Evolutionary conservation across 176 grass and related monocot species (phyloP).

Genomic region (Avena insularis): DNA sequence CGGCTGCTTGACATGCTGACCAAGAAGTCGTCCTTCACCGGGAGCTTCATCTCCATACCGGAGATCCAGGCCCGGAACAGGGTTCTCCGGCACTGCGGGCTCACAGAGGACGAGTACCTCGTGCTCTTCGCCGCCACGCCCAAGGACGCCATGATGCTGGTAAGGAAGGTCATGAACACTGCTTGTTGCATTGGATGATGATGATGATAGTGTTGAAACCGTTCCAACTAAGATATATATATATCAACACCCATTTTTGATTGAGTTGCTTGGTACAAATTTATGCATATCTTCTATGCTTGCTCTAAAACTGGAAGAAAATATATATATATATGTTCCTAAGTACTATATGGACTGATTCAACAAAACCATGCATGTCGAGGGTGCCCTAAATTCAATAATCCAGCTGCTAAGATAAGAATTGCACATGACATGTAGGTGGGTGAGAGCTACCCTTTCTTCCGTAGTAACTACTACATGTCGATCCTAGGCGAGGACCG

Average conservation of each 20-base stretch:
- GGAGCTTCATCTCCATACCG: conserved; percentile 75
- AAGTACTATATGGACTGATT: no score
- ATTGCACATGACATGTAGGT: conserved; percentile 6
- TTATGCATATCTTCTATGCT: no score
- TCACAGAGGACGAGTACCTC: conserved; percentile 71
- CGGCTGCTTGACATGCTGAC: conserved; percentile 68
- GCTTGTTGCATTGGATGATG: no score
- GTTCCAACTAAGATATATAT: no score
- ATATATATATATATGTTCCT: no score
- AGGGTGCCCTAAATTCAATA: no score
- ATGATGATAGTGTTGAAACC: no score
- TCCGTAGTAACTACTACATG: conserved; percentile 80
- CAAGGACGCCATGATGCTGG: conserved; percentile 54
- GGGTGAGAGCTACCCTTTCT: conserved; percentile 74
- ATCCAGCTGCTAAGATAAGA: neutral
- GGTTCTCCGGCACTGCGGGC: conserved; percentile 62
- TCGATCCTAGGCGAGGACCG: conserved; percentile 48
- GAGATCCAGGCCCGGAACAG: conserved; percentile 73
- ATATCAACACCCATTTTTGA: no score
- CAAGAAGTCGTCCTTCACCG: conserved; percentile 64
- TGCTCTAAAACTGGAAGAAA: no score
- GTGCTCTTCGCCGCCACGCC: conserved; percentile 65
- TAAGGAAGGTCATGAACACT: no score
- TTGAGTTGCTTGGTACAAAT: no score
- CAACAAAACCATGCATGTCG: no score